phyloP scores from a whole-genome alignment of 1,139 yeast genomes.

The Torulaspora pretoriensis region DNA sequence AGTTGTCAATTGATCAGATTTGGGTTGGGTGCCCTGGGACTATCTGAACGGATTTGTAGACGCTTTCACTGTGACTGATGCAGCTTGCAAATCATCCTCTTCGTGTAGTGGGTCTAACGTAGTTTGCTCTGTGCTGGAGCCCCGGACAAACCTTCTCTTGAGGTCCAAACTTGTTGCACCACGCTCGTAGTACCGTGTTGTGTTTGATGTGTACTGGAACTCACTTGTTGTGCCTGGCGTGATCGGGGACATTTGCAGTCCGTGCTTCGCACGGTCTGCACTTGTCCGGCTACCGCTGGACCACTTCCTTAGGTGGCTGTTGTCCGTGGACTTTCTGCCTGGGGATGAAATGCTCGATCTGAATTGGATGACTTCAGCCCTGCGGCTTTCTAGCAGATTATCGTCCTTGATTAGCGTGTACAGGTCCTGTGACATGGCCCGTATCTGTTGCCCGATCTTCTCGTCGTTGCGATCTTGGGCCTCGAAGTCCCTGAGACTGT shows the following conservation, averaged over 20 bases:
- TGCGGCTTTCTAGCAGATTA: conserved; percentile 27
- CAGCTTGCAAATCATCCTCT: conserved; percentile 16
- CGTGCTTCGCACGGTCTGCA: conserved; percentile 2
- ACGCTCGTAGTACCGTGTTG: conserved; percentile 8
- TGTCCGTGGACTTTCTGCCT: conserved; percentile 36
- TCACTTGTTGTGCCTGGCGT: conserved; percentile 8
- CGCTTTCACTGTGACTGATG: background rate
- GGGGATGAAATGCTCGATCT: conserved; percentile 36
- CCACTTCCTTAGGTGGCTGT: conserved; percentile 27
- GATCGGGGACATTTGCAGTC: background rate
- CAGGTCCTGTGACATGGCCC: conserved; percentile 20
- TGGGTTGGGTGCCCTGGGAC: background rate
- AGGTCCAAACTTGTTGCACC: conserved; percentile 23
- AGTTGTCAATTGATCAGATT: no score
- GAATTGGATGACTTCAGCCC: conserved; percentile 32
- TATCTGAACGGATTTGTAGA: conserved; percentile 10
- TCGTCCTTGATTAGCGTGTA: conserved; percentile 25
- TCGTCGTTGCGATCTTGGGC: conserved; percentile 20
- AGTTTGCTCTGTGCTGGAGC: conserved; percentile 12
- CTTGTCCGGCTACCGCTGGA: conserved; percentile 3
- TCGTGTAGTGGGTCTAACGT: conserved; percentile 22
- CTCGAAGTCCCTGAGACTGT: conserved; percentile 19
- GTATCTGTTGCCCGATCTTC: conserved; percentile 27
- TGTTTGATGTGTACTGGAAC: conserved; percentile 10
- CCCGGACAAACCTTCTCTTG: conserved; percentile 9